Evolutionary conservation across 257 asterid species (phyloP), one percentile per base, ranked within the genome.

Genomic region (Pogostemon cablin): DNA sequence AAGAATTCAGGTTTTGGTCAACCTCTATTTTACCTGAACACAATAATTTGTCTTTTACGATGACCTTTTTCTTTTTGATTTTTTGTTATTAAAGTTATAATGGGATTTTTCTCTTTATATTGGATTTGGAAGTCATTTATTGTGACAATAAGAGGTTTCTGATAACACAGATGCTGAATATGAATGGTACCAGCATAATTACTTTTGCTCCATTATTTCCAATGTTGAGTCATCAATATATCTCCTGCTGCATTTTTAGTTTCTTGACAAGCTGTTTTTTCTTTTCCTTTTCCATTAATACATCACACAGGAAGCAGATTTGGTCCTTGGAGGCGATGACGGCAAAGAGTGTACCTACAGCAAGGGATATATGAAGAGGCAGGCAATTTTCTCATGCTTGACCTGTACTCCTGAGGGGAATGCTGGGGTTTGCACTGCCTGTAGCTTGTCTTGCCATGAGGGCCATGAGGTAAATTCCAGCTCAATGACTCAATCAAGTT

Each of bases 351-450:
- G 95, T 86, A 88, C 95, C n/a, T 85, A 88, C 55, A 64, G 63
- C 48, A 90, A 83, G 67, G 91, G 93, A 52, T 90, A 86, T 74
- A 75, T 86, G 85, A 88, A 84, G 83, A 86, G 95, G 81, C 95
- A 90, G 66, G 96, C 95, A 32, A 81, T 90, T 60, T 90, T 90
- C 80, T 90, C 95, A 41, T 90, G 93, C 78, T 81, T 89, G 86
- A 89, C 95, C 32, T 89, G 96, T 79, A 81, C 92, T 53, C 95
- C 96, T 17, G 88, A 82, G 62, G 96, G 92, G n/a, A 87, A 80
- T 81, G 92, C 95, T 64, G 96, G 96, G 58, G 83, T 89, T 63
- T 89, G 96, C 85, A 89, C 96, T 5, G 96, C 95, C 53, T 89
- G 96, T 83, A 72, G 88, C 77, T 78, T 90, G 86, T 80, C 91